A percentile compares a stretch with the other conserved stretches of the same genome.
phyloP scores from a whole-genome alignment of 2,329 filamentous ascomycete genomes.

The Penicillium sp. region DNA sequence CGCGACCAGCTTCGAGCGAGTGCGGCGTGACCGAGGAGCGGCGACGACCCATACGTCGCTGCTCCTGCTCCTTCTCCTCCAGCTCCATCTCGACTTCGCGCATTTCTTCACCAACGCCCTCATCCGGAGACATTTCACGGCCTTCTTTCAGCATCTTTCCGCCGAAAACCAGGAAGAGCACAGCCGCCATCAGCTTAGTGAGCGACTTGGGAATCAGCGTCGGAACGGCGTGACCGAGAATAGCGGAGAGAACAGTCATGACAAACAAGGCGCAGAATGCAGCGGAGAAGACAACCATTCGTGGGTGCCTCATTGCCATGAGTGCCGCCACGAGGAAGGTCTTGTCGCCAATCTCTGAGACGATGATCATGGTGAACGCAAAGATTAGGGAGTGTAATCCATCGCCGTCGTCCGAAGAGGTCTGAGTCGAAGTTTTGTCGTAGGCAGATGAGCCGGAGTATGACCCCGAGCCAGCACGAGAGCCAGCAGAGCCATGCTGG shows the following conservation, averaged over 20 bases:
- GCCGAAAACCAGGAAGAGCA: conserved; percentile 88
- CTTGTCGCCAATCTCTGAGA: conserved; percentile 97
- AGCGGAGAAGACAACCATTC: conserved; percentile 88
- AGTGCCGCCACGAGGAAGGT: conserved; percentile 95
- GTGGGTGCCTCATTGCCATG: conserved; percentile 98
- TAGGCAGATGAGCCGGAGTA: conserved; percentile 30
- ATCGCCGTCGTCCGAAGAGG: conserved; percentile 65
- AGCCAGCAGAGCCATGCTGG: conserved; percentile 28
- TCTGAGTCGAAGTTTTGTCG: conserved; percentile 36
- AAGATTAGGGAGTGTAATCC: conserved; percentile 80
- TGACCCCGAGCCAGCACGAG: conserved; percentile 14
- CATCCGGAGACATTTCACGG: conserved; percentile 81
- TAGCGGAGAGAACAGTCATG: conserved; percentile 93
- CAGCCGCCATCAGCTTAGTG: conserved; percentile 82
- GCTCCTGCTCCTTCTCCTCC: conserved; percentile 84
- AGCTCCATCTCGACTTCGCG: conserved; percentile 93
- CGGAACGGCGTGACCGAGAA: conserved; percentile 90
- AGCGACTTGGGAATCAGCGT: conserved; percentile 86
- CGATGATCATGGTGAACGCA: conserved; percentile 94
- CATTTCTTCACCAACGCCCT: conserved; percentile 96
- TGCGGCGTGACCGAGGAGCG: conserved; percentile 73
- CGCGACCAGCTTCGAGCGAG: conserved; percentile 76
- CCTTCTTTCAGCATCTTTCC: conserved; percentile 82
- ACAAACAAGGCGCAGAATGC: conserved; percentile 88
- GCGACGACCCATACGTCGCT: conserved; percentile 65